A percentile compares a stretch with the other conserved stretches of the same genome.
Evolutionary conservation across 2,329 filamentous ascomycete species (phyloP).

Genomic region (Diplocarpon rosae): DNA sequence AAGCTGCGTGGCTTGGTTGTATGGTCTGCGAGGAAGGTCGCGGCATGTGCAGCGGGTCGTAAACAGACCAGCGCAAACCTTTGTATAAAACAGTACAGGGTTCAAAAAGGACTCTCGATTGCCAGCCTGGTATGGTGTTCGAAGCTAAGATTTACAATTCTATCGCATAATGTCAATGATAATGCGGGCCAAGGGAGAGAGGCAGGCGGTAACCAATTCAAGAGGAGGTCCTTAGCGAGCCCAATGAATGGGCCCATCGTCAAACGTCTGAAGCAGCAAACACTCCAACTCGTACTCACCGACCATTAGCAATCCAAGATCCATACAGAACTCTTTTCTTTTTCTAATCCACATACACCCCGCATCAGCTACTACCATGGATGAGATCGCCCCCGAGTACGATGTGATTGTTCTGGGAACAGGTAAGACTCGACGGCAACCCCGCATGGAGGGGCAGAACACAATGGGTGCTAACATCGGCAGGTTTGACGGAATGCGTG

Average conservation of each 20-base stretch:
- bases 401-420: conserved; percentile 98
- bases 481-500: conserved; percentile 96
- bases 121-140: background rate
- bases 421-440: conserved; percentile 46
- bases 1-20: background rate
- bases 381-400: conserved; percentile 97
- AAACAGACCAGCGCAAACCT: too few species aligned
- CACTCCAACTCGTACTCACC: conserved; percentile 16
- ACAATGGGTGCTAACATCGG: conserved; percentile 19
- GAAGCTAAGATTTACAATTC: background rate
- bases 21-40: background rate
- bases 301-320: conserved; percentile 12
- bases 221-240: conserved; percentile 17
- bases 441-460: conserved; percentile 29
- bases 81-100: too few species aligned
- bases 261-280: conserved; percentile 8
- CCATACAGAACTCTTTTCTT: conserved; percentile 5
- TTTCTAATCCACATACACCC: conserved; percentile 9
- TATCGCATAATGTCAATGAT: conserved; percentile 10
- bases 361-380: conserved; percentile 50
- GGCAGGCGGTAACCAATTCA: conserved; percentile 13
- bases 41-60: background rate
- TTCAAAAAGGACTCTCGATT: too few species aligned
- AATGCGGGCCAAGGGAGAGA: conserved; percentile 15
- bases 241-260: conserved; percentile 19